A percentile compares a stretch with the other conserved stretches of the same genome.
Conservation (phyloP, 1,139 yeast species). For the Petasospora rhodanensis region DNA sequence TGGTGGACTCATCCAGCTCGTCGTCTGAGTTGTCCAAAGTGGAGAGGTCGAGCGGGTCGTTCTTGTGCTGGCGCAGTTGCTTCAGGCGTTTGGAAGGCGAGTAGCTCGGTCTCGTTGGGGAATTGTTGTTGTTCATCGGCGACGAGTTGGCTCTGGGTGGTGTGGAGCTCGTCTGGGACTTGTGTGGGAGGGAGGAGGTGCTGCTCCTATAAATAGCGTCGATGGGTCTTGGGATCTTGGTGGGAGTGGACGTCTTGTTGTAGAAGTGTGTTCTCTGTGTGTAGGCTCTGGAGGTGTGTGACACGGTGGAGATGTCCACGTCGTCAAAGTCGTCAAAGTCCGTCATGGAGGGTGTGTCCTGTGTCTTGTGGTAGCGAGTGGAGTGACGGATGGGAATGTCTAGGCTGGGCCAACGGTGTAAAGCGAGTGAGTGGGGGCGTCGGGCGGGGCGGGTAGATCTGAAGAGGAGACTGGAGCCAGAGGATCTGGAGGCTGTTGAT, state of each 20-base stretch:
- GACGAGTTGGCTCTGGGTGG: conserved; percentile 1
- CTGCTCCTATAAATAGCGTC: not conserved
- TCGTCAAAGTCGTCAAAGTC: conserved; percentile 16
- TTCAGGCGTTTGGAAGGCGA: conserved; percentile 21
- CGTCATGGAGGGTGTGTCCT: not conserved
- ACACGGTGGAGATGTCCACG: conserved; percentile 15
- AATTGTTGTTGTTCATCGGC: too few species aligned
- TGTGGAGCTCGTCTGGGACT: too few species aligned
- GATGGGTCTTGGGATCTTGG: conserved; percentile 7
- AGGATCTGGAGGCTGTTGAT: too few species aligned
- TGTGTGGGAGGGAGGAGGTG: conserved; percentile 1
- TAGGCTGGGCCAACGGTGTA: too few species aligned
- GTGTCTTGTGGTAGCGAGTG: not conserved
- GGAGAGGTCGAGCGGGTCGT: conserved; percentile 18
- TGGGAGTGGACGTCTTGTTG: conserved; percentile 13
- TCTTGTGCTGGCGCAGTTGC: conserved; percentile 10
- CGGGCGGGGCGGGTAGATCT: too few species aligned
- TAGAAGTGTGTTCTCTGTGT: too few species aligned
- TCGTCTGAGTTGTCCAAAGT: conserved; percentile 41
- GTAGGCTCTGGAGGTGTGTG: conserved; percentile 3
- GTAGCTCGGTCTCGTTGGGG: conserved; percentile 11
- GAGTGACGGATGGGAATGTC: too few species aligned
- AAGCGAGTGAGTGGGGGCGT: too few species aligned
- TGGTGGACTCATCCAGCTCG: conserved; percentile 44
- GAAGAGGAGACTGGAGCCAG: too few species aligned